Conservation (phyloP, 495 filamentous ascomycete species). For the Saxophila tyrrhenica region DNA sequence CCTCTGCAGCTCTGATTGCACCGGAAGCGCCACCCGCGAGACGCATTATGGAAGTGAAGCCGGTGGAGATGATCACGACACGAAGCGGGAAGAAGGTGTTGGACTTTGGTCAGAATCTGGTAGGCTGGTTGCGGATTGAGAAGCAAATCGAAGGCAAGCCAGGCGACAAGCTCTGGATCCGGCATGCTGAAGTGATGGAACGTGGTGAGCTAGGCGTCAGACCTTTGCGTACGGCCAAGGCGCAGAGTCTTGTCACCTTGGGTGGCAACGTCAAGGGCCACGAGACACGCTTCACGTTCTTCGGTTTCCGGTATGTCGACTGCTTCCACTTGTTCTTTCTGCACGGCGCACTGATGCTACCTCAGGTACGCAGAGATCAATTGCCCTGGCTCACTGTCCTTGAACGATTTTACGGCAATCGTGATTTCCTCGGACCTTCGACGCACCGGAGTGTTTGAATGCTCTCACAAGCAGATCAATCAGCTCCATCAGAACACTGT, state of each 20-base stretch:
- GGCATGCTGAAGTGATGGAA: background rate
- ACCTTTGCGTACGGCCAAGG: background rate
- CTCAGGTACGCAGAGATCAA: background rate
- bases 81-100: background rate
- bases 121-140: background rate
- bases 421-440: no score
- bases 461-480: no score
- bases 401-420: no score
- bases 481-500: no score
- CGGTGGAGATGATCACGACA: background rate
- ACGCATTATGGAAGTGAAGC: background rate
- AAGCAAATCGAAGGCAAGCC: background rate
- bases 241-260: background rate
- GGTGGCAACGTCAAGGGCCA: background rate
- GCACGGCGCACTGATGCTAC: background rate
- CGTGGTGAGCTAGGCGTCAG: background rate
- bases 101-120: background rate
- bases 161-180: background rate
- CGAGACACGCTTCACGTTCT: background rate
- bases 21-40: background rate
- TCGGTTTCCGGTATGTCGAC: background rate
- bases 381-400: no score
- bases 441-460: no score
- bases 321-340: background rate
- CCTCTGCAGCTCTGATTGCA: background rate